These are phyloP conservation scores for Cytospora chrysosperma DNA, from an alignment of 2,329 filamentous ascomycete genomes.

Conservation along the genomic window DNA sequence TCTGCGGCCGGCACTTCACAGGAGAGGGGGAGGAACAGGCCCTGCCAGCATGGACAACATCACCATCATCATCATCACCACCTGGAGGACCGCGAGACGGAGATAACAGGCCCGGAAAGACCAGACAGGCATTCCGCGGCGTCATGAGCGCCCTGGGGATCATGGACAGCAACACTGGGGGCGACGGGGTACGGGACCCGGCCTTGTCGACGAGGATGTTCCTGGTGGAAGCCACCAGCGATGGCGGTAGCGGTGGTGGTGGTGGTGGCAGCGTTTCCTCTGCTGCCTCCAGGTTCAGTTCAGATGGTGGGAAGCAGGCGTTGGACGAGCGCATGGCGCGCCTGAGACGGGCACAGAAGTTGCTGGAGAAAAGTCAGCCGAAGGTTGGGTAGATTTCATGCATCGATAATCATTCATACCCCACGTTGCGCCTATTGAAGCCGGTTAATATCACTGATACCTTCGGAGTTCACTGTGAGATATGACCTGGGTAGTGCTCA, in stretches of 20 bases:
- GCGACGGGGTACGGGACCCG: not conserved
- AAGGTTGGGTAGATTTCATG: not conserved
- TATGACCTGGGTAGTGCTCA: not conserved
- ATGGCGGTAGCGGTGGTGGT: too few species aligned
- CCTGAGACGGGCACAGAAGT: conserved; percentile 28
- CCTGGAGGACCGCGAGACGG: too few species aligned
- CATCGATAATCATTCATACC: not conserved
- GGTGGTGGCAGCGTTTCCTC: not conserved
- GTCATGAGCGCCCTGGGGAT: not conserved
- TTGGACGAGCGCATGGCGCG: conserved; percentile 29
- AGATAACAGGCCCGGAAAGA: not conserved
- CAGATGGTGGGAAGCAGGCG: conserved; percentile 12
- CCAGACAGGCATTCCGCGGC: not conserved
- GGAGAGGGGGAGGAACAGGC: not conserved
- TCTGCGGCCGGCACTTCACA: conserved; percentile 14
- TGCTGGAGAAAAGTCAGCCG: conserved; percentile 24
- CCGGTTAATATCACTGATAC: not conserved
- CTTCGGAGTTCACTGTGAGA: not conserved
- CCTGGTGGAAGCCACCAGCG: conserved; percentile 20
- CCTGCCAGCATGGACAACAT: too few species aligned
- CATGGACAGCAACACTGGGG: not conserved
- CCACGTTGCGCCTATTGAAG: not conserved
- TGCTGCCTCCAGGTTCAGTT: conserved; percentile 12
- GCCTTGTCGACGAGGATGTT: conserved; percentile 23
- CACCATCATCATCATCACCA: too few species aligned